Evolutionary conservation across 106 monocot species (phyloP).

Genomic region (Apostasia ramifera): DNA sequence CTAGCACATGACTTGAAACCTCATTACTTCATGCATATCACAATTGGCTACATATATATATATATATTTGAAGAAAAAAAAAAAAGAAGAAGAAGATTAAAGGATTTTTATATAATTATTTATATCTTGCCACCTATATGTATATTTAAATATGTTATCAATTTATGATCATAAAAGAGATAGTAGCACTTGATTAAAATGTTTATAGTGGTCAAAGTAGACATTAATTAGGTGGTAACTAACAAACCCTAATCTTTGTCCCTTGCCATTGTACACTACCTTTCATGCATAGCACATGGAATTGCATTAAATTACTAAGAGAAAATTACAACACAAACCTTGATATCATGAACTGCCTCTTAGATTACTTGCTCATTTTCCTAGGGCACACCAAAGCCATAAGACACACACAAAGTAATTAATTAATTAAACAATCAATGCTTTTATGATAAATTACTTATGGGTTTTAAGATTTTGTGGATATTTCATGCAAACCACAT

Average conservation of each 20-base stretch:
- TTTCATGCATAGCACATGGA: background rate
- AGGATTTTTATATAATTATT: no score
- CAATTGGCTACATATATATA: no score
- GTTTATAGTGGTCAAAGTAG: background rate
- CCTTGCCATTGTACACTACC: background rate
- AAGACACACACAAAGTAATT: background rate
- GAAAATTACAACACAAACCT: background rate
- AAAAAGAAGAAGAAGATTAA: no score
- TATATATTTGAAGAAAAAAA: no score
- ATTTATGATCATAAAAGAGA: no score
- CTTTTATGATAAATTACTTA: background rate
- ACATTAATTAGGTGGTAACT: background rate
- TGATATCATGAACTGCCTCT: background rate
- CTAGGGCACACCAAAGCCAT: background rate
- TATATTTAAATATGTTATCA: no score
- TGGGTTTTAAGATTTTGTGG: background rate
- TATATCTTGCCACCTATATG: no score
- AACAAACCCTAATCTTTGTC: background rate
- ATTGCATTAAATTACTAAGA: background rate
- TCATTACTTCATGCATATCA: no score
- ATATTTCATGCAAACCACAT: no score
- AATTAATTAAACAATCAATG: background rate
- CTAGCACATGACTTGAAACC: no score
- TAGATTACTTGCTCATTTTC: background rate
- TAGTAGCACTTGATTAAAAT: no score